These are phyloP conservation scores for Hansenula sp. DNA, from an alignment of 1,139 yeast species.

Conservation along the genomic window DNA sequence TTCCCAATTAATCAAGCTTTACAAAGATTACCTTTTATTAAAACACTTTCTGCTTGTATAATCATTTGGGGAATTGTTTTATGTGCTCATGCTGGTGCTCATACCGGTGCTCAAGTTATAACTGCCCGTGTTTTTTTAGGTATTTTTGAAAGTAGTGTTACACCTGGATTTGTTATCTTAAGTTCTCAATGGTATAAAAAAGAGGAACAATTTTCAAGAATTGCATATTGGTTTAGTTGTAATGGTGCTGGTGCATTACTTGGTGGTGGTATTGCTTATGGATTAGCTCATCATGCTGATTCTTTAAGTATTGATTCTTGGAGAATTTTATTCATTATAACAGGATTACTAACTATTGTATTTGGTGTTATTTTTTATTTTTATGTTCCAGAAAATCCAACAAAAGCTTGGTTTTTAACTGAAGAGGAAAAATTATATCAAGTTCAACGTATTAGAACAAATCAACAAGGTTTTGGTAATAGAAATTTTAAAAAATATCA, in stretches of 20 bases:
- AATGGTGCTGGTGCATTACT: conserved; percentile 42
- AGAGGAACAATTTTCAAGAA: conserved; percentile 46
- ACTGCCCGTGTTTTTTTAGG: conserved; percentile 44
- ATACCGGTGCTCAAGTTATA: conserved; percentile 34
- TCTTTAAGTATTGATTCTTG: conserved; percentile 37
- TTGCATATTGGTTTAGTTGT: conserved; percentile 44
- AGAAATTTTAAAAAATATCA: conserved; percentile 48
- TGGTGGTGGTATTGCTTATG: conserved; percentile 35
- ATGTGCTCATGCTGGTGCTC: conserved; percentile 37
- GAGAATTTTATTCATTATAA: conserved; percentile 42
- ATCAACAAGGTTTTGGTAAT: conserved; percentile 51
- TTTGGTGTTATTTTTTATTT: conserved; percentile 38
- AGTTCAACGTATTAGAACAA: conserved; percentile 41
- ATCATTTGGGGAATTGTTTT: conserved; percentile 45
- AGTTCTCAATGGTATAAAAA: conserved; percentile 51
- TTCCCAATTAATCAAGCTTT: conserved; percentile 45
- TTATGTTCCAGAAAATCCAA: conserved; percentile 46
- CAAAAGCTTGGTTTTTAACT: conserved; percentile 43
- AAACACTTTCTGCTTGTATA: conserved; percentile 32
- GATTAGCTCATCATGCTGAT: conserved; percentile 29
- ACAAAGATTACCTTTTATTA: conserved; percentile 42
- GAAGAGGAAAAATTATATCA: conserved; percentile 46
- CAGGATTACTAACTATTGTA: conserved; percentile 41
- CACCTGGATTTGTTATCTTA: conserved; percentile 50
- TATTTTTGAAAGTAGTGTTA: conserved; percentile 40